These are phyloP conservation scores for Tricholoma sp. DNA, from an alignment of 768 basidiomycete species.

Conservation along the genomic window DNA sequence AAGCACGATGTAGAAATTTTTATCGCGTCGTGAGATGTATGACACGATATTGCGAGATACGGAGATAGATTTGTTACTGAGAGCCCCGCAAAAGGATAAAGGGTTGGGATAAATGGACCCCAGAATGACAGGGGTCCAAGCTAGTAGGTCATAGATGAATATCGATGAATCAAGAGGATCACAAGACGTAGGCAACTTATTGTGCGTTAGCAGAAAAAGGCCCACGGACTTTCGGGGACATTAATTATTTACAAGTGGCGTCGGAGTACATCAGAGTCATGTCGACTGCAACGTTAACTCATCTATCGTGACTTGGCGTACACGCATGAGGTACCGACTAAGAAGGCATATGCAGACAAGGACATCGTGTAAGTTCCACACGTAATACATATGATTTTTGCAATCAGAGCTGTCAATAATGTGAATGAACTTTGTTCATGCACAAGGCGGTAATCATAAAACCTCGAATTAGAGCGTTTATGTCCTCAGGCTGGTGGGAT, in stretches of 20 bases:
- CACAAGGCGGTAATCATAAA: too few relatives aligned
- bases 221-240: not conserved
- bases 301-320: not conserved
- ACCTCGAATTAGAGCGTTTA: too few relatives aligned
- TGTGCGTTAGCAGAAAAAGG: not conserved
- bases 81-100: not conserved
- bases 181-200: not conserved
- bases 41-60: not conserved
- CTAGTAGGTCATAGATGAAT: not conserved
- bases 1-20: not conserved
- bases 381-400: too few relatives aligned
- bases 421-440: too few relatives aligned
- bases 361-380: too few relatives aligned
- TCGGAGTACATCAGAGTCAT: not conserved
- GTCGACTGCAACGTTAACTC: not conserved
- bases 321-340: too few relatives aligned
- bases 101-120: not conserved
- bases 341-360: too few relatives aligned
- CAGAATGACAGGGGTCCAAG: not conserved
- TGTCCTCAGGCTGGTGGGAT: too few relatives aligned
- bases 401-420: too few relatives aligned
- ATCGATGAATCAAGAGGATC: not conserved
- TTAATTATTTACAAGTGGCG: not conserved
- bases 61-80: not conserved
- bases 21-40: not conserved